These are phyloP conservation scores for Candida suzukii DNA, from an alignment of 805 yeast species.

Conservation along the genomic window DNA sequence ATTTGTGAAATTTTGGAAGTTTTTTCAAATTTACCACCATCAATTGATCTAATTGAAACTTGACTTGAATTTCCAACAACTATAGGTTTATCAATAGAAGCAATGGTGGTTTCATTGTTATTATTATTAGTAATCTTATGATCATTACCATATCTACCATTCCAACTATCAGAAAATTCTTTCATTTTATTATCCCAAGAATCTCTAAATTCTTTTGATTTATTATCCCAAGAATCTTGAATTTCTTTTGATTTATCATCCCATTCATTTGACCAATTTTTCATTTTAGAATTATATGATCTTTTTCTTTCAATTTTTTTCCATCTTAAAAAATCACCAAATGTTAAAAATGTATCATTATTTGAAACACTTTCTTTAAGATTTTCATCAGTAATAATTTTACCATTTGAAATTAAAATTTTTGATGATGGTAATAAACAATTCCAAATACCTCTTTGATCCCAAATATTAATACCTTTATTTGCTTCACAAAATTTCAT, in stretches of 20 bases:
- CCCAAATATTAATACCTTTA: conserved; percentile 78
- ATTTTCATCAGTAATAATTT: not conserved
- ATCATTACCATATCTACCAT: not conserved
- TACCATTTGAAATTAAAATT: not conserved
- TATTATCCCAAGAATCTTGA: not conserved
- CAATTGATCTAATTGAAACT: conserved; percentile 28
- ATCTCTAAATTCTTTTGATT: not conserved
- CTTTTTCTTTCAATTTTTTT: conserved; percentile 5
- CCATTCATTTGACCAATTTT: too few relatives aligned
- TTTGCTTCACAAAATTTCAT: conserved; percentile 45
- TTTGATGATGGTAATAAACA: conserved; percentile 61
- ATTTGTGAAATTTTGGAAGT: conserved; percentile 27
- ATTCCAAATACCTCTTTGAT: conserved; percentile 77
- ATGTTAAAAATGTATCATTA: not conserved
- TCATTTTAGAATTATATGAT: conserved; percentile 6
- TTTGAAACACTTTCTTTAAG: not conserved
- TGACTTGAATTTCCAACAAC: conserved; percentile 33
- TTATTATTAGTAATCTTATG: conserved; percentile 6
- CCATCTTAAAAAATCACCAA: not conserved
- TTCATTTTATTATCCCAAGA: not conserved
- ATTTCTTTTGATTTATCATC: not conserved
- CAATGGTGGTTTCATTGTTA: conserved; percentile 10
- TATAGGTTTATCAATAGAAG: conserved; percentile 9
- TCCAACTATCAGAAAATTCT: too few relatives aligned
- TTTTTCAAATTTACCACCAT: conserved; percentile 38